A percentile compares a stretch with the other conserved stretches of the same genome.
phyloP scores from a whole-genome alignment of 495 filamentous ascomycete genomes.

The Annulohypoxylon maeteangense region DNA sequence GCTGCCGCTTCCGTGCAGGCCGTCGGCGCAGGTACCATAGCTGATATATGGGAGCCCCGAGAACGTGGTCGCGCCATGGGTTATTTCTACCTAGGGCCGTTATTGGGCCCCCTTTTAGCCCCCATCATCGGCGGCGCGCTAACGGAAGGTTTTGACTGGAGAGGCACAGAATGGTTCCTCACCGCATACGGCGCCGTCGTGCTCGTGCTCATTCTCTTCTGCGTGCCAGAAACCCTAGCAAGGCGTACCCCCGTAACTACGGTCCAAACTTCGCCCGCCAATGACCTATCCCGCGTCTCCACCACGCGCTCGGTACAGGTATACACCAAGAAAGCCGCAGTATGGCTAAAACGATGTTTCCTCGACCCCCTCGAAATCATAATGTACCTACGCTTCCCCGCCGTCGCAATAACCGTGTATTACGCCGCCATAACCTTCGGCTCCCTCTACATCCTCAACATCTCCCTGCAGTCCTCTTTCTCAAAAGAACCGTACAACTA shows the following conservation, averaged over 20 bases:
- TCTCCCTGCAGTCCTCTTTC: slow-evolving; percentile 83
- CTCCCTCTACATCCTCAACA: slow-evolving; percentile 86
- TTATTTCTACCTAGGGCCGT: slow-evolving; percentile 88
- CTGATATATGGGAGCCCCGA: slow-evolving; percentile 86
- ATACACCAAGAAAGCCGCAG: slow-evolving; percentile 63
- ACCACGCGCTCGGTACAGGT: slow-evolving; percentile 70
- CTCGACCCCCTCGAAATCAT: slow-evolving; percentile 84
- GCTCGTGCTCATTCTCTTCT: slow-evolving; percentile 70
- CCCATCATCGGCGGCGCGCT: slow-evolving; percentile 89
- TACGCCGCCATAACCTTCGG: slow-evolving; percentile 85
- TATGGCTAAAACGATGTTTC: slow-evolving; percentile 71
- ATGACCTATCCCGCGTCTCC: slow-evolving; percentile 64
- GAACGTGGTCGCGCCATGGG: slow-evolving; percentile 92
- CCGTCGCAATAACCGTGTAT: slow-evolving; percentile 83
- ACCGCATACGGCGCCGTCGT: slow-evolving; percentile 76
- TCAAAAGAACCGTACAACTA: slow-evolving; percentile 78
- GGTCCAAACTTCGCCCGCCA: not conserved
- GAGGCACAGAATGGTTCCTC: slow-evolving; percentile 89
- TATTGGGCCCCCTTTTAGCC: slow-evolving; percentile 84
- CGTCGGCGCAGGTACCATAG: slow-evolving; percentile 91
- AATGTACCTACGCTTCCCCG: slow-evolving; percentile 80
- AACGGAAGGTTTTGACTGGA: slow-evolving; percentile 77
- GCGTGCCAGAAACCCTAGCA: slow-evolving; percentile 75
- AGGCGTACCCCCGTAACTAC: slow-evolving; percentile 30
- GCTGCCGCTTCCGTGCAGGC: slow-evolving; percentile 90